Percentiles rank a stretch among this genome's conserved stretches.
These are phyloP conservation scores for Penicillium occitanis DNA, from an alignment of 2,329 filamentous ascomycete species.

Conservation along the genomic window DNA sequence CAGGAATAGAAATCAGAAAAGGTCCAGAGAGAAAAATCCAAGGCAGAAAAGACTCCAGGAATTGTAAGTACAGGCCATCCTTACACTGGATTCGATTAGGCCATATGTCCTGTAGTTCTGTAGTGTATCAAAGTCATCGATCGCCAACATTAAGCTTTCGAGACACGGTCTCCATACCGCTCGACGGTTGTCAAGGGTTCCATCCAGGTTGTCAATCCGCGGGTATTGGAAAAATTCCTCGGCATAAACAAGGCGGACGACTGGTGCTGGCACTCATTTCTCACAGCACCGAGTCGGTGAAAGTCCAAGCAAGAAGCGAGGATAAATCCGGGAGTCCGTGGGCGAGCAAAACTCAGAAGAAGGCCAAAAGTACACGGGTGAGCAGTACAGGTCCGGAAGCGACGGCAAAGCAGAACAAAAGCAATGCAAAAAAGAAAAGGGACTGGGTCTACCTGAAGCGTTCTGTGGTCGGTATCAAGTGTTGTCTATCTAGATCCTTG, in stretches of 20 bases:
- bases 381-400: constrained; percentile 24
- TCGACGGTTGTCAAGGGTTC: constrained; percentile 33
- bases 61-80: constrained; percentile 17
- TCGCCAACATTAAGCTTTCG: constrained; percentile 31
- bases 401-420: constrained; percentile 25
- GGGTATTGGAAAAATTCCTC: constrained; percentile 29
- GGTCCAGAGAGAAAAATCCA: background rate
- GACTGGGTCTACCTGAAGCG: constrained; percentile 44
- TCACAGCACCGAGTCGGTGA: constrained; percentile 20
- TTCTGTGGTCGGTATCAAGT: constrained; percentile 27
- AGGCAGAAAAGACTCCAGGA: constrained; percentile 4
- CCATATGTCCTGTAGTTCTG: constrained; percentile 12
- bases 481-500: constrained; percentile 20
- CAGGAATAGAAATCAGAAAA: constrained; percentile 4
- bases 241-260: constrained; percentile 23
- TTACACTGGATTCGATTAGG: constrained; percentile 16
- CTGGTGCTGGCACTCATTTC: constrained; percentile 21
- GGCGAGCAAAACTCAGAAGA: constrained; percentile 2
- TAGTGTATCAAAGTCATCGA: constrained; percentile 19
- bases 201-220: constrained; percentile 6
- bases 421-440: constrained; percentile 33
- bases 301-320: constrained; percentile 13
- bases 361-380: constrained; percentile 17
- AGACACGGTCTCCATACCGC: constrained; percentile 30
- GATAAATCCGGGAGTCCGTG: constrained; percentile 23